Evolutionary conservation across 2,329 filamentous ascomycete genomes (phyloP).

Genomic region (Botrytis paeoniae): DNA sequence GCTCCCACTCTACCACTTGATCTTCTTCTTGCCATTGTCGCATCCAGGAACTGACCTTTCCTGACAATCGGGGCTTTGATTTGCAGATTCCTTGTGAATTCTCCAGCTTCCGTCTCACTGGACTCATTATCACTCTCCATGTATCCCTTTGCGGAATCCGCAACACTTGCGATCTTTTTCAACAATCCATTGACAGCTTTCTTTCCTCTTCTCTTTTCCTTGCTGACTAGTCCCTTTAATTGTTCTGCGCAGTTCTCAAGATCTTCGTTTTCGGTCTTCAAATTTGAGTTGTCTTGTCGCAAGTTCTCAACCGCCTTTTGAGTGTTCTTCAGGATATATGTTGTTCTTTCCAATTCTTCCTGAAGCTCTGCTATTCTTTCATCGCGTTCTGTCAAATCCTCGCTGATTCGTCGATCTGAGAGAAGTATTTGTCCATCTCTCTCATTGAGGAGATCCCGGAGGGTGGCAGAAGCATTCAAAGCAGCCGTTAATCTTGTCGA

Average conservation of each 20-base stretch:
- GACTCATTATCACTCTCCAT: conserved; percentile 32
- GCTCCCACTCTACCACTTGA: conserved; percentile 36
- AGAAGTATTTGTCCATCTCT: conserved; percentile 20
- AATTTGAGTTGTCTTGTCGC: conserved; percentile 3
- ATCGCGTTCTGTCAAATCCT: conserved; percentile 50
- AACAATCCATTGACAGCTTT: conserved; percentile 50
- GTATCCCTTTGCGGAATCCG: conserved; percentile 48
- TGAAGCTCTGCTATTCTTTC: conserved; percentile 49
- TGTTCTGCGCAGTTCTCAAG: conserved; percentile 28
- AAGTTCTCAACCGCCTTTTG: conserved; percentile 11
- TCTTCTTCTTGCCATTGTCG: conserved; percentile 26
- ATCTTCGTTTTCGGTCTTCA: conserved; percentile 29
- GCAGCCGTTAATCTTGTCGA: conserved; percentile 46
- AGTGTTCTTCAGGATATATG: conserved; percentile 40
- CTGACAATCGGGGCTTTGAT: conserved; percentile 21
- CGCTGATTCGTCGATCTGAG: conserved; percentile 40
- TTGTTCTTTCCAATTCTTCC: conserved; percentile 48
- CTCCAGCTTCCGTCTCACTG: conserved; percentile 13
- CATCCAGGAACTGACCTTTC: conserved; percentile 29
- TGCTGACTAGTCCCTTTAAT: conserved; percentile 42
- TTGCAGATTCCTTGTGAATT: background rate
- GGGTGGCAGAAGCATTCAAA: conserved; percentile 40
- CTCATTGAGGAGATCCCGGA: conserved; percentile 38
- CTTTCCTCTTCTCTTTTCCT: conserved; percentile 48
- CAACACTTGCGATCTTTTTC: conserved; percentile 49